These are phyloP conservation scores for Pseudogymnoascus sp. DNA, from an alignment of 2,329 filamentous ascomycete species.

Conservation along the genomic window DNA sequence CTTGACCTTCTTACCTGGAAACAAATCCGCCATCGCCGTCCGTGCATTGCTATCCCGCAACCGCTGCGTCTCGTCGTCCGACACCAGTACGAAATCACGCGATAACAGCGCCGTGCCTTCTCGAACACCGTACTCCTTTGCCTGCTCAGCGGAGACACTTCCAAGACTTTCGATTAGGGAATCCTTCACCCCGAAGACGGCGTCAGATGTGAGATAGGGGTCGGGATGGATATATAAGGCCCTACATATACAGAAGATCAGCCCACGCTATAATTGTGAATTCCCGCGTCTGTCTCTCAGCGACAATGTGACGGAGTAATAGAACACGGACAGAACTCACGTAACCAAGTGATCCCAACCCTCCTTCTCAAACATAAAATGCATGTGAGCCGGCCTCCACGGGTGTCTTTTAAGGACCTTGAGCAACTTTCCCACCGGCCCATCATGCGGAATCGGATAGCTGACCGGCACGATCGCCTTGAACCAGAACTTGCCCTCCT, in stretches of 20 bases:
- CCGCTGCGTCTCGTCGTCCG: conserved; percentile 56
- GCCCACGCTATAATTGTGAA: not conserved
- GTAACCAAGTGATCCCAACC: conserved; percentile 76
- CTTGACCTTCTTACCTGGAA: conserved; percentile 45
- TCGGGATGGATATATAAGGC: conserved; percentile 70
- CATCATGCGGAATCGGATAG: conserved; percentile 78
- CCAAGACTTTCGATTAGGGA: conserved; percentile 61
- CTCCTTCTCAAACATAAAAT: conserved; percentile 79
- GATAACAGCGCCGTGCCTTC: conserved; percentile 55
- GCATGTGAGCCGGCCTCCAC: conserved; percentile 69
- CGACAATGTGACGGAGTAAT: not conserved
- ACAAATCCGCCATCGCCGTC: not conserved
- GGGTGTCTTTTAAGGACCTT: conserved; percentile 60
- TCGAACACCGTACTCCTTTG: conserved; percentile 52
- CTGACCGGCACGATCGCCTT: conserved; percentile 74
- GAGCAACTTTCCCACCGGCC: conserved; percentile 69
- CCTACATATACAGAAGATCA: not conserved
- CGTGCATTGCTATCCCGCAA: conserved; percentile 49
- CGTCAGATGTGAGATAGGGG: conserved; percentile 73
- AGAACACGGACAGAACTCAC: conserved; percentile 40
- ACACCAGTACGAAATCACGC: conserved; percentile 72
- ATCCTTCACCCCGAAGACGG: conserved; percentile 80
- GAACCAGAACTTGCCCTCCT: conserved; percentile 73
- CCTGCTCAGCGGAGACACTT: conserved; percentile 42
- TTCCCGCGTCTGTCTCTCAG: not conserved